Conservation (phyloP, 495 filamentous ascomycete genomes). For the Talaromyces adpressus region DNA sequence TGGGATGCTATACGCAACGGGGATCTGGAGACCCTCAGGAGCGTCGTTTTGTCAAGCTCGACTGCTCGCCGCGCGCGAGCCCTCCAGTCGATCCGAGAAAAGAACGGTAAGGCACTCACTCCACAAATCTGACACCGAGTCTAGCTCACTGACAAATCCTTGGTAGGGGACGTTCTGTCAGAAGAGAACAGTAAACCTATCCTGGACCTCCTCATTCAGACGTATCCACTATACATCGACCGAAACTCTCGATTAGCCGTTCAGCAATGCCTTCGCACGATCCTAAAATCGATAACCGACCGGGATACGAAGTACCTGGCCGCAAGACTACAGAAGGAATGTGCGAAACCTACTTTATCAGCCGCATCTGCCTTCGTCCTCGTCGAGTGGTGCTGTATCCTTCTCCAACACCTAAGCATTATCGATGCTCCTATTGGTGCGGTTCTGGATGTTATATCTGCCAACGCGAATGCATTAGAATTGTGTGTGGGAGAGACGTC, state of each 20-base stretch:
- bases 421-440: conserved; percentile 53
- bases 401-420: conserved; percentile 56
- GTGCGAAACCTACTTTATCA: conserved; percentile 66
- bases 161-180: conserved; percentile 18
- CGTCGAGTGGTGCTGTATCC: conserved; percentile 76
- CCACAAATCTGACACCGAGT: conserved; percentile 1
- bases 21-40: conserved; percentile 37
- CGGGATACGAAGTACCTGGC: conserved; percentile 53
- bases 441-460: conserved; percentile 54
- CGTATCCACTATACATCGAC: conserved; percentile 82
- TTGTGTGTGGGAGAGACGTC: conserved; percentile 60
- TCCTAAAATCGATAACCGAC: conserved; percentile 48
- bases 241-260: conserved; percentile 74
- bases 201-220: conserved; percentile 70
- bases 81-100: conserved; percentile 43
- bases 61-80: conserved; percentile 39
- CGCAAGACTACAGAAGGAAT: conserved; percentile 51
- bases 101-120: conserved; percentile 25
- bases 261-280: conserved; percentile 61
- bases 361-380: conserved; percentile 79
- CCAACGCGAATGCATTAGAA: conserved; percentile 64
- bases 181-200: conserved; percentile 32
- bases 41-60: conserved; percentile 41
- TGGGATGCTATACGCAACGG: conserved; percentile 43
- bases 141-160: conserved; percentile 12